phyloP scores from a whole-genome alignment of 331 rosid species.

The Quercus lobata region DNA sequence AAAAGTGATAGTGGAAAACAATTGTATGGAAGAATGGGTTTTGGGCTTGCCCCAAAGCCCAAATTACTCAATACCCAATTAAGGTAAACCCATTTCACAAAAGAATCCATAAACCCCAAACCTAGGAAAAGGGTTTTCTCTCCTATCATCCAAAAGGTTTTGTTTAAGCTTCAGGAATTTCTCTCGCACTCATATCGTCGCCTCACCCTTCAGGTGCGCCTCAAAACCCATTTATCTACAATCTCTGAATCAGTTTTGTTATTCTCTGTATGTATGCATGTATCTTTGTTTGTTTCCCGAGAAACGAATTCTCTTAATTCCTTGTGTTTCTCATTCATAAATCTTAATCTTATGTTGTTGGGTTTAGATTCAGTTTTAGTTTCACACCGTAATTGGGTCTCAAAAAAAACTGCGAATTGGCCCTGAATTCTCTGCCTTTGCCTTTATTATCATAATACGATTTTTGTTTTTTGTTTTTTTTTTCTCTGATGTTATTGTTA shows the following conservation, averaged over 20 bases:
- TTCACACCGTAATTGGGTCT: background rate
- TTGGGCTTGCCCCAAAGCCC: too few relatives aligned
- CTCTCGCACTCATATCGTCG: conserved; percentile 18
- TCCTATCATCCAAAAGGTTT: background rate
- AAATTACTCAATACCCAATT: too few relatives aligned
- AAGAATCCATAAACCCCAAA: too few relatives aligned
- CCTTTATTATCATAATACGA: background rate
- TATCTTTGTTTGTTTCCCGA: background rate
- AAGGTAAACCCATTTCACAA: too few relatives aligned
- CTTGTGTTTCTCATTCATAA: background rate
- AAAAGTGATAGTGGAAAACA: too few relatives aligned
- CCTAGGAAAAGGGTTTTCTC: conserved; percentile 25
- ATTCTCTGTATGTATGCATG: background rate
- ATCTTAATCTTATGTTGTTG: background rate
- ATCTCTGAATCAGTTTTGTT: background rate
- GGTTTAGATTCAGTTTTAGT: background rate
- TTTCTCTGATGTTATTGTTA: background rate
- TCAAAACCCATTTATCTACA: background rate
- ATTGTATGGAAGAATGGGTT: too few relatives aligned
- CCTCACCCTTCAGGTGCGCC: conserved; percentile 27
- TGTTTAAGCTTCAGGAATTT: background rate
- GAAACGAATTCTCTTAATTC: background rate
- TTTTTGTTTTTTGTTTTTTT: background rate
- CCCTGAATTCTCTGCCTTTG: background rate
- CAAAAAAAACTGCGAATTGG: too few relatives aligned